Conservation (phyloP, 2,329 filamentous ascomycete genomes). For the Aschersonia sp. region DNA sequence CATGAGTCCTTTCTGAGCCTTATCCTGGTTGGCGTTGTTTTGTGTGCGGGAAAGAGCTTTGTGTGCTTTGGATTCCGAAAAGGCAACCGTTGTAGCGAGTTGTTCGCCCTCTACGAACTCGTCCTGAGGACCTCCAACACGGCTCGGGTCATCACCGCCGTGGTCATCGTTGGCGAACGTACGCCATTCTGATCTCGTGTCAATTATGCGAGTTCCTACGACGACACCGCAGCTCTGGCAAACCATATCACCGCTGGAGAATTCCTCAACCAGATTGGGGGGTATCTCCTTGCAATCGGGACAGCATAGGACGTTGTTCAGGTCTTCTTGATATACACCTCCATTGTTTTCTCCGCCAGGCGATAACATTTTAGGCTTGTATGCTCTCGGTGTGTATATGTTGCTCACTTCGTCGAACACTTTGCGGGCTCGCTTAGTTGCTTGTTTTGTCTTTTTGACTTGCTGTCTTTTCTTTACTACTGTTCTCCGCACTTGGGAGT, state of each 20-base stretch:
- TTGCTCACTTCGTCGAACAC: constrained; percentile 26
- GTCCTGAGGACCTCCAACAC: constrained; percentile 91
- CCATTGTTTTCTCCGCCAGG: constrained; percentile 17
- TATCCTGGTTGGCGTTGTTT: constrained; percentile 73
- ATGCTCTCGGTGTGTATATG: constrained; percentile 27
- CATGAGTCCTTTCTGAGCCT: constrained; percentile 67
- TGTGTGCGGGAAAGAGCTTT: constrained; percentile 72
- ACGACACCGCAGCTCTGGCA: constrained; percentile 87
- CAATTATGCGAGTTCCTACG: constrained; percentile 79
- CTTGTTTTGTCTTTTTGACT: constrained; percentile 17
- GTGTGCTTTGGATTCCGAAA: constrained; percentile 56
- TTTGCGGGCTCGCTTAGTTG: constrained; percentile 19
- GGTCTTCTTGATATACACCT: constrained; percentile 50
- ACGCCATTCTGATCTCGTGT: constrained; percentile 94
- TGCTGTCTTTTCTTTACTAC: constrained; percentile 18
- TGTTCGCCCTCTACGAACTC: constrained; percentile 81
- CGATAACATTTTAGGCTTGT: constrained; percentile 31
- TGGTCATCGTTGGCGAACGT: constrained; percentile 98
- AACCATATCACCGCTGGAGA: constrained; percentile 82
- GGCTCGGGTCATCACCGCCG: constrained; percentile 88
- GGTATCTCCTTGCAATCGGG: constrained; percentile 83
- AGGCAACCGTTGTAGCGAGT: constrained; percentile 77
- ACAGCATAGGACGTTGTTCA: constrained; percentile 76
- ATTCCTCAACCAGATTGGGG: constrained; percentile 88
- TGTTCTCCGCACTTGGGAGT: constrained; percentile 8